Conservation (phyloP, 768 basidiomycete species). For the Trametes sanguinea region DNA sequence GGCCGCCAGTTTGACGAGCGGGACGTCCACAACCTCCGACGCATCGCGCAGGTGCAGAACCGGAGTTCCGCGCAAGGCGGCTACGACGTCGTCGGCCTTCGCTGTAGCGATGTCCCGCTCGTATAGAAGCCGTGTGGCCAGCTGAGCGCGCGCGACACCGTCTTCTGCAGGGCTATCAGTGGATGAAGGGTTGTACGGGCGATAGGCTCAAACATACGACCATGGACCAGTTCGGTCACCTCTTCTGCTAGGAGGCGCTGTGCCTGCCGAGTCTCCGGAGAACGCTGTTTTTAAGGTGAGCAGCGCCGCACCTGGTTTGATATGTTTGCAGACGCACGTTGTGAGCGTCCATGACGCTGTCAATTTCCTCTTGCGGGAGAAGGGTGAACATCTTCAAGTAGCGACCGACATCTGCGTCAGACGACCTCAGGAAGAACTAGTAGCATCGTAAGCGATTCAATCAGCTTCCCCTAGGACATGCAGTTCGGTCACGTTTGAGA, state of each 20-base stretch:
- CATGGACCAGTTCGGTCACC: slow-evolving; percentile 34
- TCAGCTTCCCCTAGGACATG: background rate
- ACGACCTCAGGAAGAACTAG: slow-evolving; percentile 89
- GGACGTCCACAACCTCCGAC: slow-evolving; percentile 51
- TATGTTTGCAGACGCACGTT: slow-evolving; percentile 39
- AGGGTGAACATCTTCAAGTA: slow-evolving; percentile 87
- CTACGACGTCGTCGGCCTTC: slow-evolving; percentile 54
- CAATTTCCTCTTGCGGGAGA: slow-evolving; percentile 58
- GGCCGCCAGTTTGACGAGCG: slow-evolving; percentile 64
- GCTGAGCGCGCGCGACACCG: slow-evolving; percentile 28
- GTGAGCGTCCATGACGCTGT: slow-evolving; percentile 59
- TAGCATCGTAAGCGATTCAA: background rate
- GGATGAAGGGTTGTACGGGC: background rate
- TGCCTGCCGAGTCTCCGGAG: slow-evolving; percentile 28
- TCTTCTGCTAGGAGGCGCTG: slow-evolving; percentile 33
- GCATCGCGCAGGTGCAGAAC: slow-evolving; percentile 56
- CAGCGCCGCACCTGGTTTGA: background rate
- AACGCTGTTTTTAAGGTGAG: slow-evolving; percentile 13
- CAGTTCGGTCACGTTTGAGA: background rate
- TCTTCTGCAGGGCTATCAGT: slow-evolving; percentile 12
- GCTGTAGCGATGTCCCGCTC: slow-evolving; percentile 37
- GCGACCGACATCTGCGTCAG: slow-evolving; percentile 77
- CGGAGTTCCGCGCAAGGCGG: slow-evolving; percentile 65
- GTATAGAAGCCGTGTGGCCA: slow-evolving; percentile 29
- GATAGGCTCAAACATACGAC: slow-evolving; percentile 24